Evolutionary conservation across 345 rosid genomes (phyloP), one percentile per base, ranked within the genome.

Genomic region (Turnera subulata): DNA sequence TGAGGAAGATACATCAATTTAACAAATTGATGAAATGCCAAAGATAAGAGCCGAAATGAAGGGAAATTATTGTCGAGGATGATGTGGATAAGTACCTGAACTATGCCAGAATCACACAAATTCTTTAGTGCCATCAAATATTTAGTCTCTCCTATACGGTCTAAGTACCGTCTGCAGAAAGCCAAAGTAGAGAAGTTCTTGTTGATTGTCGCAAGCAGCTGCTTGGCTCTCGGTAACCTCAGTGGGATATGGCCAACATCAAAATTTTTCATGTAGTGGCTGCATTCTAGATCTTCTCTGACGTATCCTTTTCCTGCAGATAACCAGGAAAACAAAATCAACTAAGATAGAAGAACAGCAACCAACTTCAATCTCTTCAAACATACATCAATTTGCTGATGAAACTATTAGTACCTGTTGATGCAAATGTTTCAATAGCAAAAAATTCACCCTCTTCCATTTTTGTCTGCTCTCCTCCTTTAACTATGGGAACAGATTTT

Each of bases 361-460:
- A 44, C 46, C 18, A 47, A 20, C 39, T 26, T 16, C 59, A 2
- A 46, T 53, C 40, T n/a, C 29, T 43, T 24, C 9, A 46, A 46
- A 61, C 45, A n/a, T 49, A 13, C 2, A 60, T n/a, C 33, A 53
- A 66, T 29, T 24, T 50, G 61, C 46, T 29, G 22, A 50, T 35
- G 56, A 50, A 51, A 23, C n/a, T 43, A 54, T 10, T 21, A 53
- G 67, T 73, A 93, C 97, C 99, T 43, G 97, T 85, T 18, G 97
- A 93, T 59, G 78, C 97, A 63, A 88, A 93, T 61, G 97, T 90
- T 80, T 93, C 97, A 24, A 88, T 88, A 50, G 96, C 99, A 26
- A 75, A 90, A 74, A 85, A 84, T 80, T 88, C 96, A 18, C 99
- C 96, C 80, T 93, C 97, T 77, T 93, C 97, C 99, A 89, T 87